These are phyloP conservation scores for Aurantiochytrium sp. DNA, from an alignment of 108 stramenopile species.

Conservation along the genomic window DNA sequence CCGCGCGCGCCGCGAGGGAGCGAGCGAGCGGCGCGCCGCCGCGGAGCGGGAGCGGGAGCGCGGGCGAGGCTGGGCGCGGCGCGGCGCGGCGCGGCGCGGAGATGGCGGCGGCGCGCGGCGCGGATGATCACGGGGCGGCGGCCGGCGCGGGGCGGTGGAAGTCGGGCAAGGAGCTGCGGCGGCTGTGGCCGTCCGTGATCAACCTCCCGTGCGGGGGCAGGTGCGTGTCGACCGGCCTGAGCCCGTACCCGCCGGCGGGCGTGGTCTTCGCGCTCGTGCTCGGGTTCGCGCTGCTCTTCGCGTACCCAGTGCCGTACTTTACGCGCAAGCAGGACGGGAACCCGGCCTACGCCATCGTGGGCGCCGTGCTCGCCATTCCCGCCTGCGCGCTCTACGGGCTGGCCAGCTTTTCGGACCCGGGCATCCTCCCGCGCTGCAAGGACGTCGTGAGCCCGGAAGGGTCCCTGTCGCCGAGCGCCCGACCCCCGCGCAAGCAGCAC, in stretches of 20 bases:
- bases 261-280: background rate
- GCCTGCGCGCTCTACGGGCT: background rate
- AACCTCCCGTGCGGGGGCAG: background rate
- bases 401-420: background rate
- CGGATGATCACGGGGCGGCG: too few species aligned
- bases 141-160: background rate
- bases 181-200: background rate
- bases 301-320: constrained; percentile 4
- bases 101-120: background rate
- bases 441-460: background rate
- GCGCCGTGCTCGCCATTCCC: background rate
- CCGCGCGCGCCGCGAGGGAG: too few species aligned
- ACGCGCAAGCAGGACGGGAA: background rate
- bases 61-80: too few species aligned
- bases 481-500: background rate
- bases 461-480: background rate
- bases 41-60: too few species aligned
- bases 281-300: constrained; percentile 11
- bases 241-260: background rate
- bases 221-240: background rate
- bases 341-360: background rate
- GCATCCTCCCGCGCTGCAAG: background rate
- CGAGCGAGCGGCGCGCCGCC: too few species aligned
- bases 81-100: too few species aligned
- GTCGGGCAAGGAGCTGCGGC: background rate